A percentile compares a stretch with the other conserved stretches of the same genome.
These are phyloP conservation scores for Gossypium davidsonii DNA, from an alignment of 441 rosid genomes.

Conservation along the genomic window DNA sequence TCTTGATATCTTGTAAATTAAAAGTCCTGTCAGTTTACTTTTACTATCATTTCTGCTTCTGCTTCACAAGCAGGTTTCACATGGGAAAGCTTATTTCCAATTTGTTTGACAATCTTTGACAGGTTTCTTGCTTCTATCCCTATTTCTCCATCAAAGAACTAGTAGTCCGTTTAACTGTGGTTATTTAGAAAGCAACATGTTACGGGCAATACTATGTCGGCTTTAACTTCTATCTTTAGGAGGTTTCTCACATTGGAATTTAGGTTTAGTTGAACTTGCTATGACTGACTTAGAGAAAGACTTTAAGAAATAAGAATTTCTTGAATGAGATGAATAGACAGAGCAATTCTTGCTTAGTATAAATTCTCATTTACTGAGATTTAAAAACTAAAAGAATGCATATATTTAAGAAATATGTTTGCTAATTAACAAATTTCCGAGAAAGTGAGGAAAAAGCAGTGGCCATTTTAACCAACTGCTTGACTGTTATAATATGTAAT, in stretches of 20 bases:
- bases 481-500: background rate
- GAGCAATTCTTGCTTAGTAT: background rate
- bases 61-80: background rate
- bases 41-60: background rate
- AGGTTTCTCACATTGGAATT: background rate
- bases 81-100: background rate
- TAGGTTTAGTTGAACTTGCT: background rate
- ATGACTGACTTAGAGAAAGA: constrained; percentile 1
- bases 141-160: background rate
- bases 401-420: background rate
- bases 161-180: background rate
- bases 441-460: background rate
- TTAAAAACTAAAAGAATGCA: background rate
- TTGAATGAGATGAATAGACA: background rate
- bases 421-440: background rate
- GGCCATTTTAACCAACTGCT: background rate
- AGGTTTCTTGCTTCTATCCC: background rate
- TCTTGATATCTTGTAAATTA: background rate
- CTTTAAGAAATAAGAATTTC: background rate
- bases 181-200: background rate
- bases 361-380: background rate
- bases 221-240: background rate
- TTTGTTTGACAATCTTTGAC: background rate
- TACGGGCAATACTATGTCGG: background rate
- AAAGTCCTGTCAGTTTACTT: background rate